phyloP scores from a whole-genome alignment of 108 stramenopile species.

The Chaetoceros muelleri region DNA sequence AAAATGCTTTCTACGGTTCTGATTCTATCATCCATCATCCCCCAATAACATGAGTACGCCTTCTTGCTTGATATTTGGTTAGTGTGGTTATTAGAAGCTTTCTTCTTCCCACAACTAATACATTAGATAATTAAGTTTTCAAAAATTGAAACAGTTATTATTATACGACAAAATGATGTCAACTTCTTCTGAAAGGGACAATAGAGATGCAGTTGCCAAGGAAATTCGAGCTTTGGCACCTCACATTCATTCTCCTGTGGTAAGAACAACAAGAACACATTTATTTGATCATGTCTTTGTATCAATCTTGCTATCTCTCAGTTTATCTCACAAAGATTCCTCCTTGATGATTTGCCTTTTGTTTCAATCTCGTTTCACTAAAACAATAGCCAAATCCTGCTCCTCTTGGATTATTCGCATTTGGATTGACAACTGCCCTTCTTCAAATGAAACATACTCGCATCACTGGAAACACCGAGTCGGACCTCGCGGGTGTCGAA shows the following conservation, averaged over 20 bases:
- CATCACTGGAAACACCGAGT: constrained; percentile 11
- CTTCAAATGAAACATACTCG: constrained; percentile 25
- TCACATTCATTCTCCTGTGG: constrained; percentile 17
- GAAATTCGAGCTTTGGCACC: constrained; percentile 8
- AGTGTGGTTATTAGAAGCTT: too few species aligned
- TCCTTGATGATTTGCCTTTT: not conserved
- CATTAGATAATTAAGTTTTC: too few species aligned
- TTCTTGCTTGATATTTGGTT: too few species aligned
- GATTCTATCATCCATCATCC: too few species aligned
- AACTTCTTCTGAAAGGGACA: constrained; percentile 1
- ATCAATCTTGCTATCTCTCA: too few species aligned
- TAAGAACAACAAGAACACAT: not conserved
- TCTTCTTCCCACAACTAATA: too few species aligned
- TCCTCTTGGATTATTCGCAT: constrained; percentile 29
- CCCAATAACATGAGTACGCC: too few species aligned
- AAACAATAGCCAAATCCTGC: constrained; percentile 23
- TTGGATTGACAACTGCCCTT: constrained; percentile 32
- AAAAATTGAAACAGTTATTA: too few species aligned
- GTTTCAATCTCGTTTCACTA: not conserved
- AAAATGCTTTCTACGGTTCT: too few species aligned
- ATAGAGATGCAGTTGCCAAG: not conserved
- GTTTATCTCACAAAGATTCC: too few species aligned
- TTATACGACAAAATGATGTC: too few species aligned
- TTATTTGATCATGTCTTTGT: too few species aligned
- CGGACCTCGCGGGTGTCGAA: constrained; percentile 17